These are phyloP conservation scores for Glycyrrhiza uralensis DNA, from an alignment of 306 rosid species.

Conservation along the genomic window DNA sequence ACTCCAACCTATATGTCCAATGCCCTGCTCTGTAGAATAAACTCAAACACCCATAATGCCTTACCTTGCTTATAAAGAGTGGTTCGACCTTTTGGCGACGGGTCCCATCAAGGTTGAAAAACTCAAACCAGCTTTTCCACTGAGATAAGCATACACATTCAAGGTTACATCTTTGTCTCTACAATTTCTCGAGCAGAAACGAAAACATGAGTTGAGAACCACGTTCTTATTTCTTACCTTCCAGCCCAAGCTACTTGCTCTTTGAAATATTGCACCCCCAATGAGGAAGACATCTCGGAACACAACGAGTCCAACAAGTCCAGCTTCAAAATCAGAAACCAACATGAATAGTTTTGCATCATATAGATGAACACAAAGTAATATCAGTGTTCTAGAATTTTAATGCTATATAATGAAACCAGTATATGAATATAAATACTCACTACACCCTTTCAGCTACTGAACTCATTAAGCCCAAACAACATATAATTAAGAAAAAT, in stretches of 20 bases:
- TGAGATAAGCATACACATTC: slow-evolving; percentile 30
- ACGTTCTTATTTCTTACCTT: slow-evolving; percentile 45
- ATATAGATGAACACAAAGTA: background rate
- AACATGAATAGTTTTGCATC: slow-evolving; percentile 4
- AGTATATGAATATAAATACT: background rate
- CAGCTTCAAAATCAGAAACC: slow-evolving; percentile 54
- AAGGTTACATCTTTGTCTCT: slow-evolving; percentile 12
- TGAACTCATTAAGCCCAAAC: background rate
- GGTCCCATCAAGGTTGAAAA: slow-evolving; percentile 71
- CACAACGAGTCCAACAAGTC: slow-evolving; percentile 83
- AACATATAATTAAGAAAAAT: background rate
- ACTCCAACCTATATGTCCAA: background rate
- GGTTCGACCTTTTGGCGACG: slow-evolving; percentile 80
- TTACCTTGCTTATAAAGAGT: slow-evolving; percentile 88
- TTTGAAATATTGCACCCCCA: slow-evolving; percentile 74
- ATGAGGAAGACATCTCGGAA: slow-evolving; percentile 78
- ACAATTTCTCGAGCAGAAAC: slow-evolving; percentile 5
- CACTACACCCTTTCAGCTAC: background rate
- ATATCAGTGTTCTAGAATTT: background rate
- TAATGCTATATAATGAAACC: background rate
- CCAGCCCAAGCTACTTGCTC: slow-evolving; percentile 84
- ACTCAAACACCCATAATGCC: background rate
- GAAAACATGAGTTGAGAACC: background rate
- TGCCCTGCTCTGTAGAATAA: background rate
- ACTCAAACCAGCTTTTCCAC: slow-evolving; percentile 85